Base-by-base conservation (phyloP, 139 green algal genomes). In the Asterochloris erici region DNA sequence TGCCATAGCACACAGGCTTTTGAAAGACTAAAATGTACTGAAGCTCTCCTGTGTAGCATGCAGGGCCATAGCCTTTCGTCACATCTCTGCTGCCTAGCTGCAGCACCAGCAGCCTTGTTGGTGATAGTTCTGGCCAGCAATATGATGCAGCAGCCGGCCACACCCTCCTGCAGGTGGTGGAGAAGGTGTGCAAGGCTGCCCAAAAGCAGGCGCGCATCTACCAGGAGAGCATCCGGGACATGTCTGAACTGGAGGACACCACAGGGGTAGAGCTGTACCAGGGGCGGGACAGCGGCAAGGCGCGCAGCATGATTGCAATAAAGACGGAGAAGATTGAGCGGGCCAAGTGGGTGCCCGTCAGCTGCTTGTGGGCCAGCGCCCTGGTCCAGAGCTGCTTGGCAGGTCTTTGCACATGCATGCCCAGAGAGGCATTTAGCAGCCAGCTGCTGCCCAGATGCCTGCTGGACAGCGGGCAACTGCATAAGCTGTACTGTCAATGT, bases 251-350 rank as follows among this genome's bases (percentile, higher is more conserved):
- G 54, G 81, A 90, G 26, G 93, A 96, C 88, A 93, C 87, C 15
- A 95, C 91, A 11, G 93, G 93, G n/a, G 90, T 96, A 27, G 91
- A 96, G 82, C 85, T 95, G 24, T 83, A 91, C 21, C 84, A 86
- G 79, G 87, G 84, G 4, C 71, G 78, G 28, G 82, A 71, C 60
- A 66, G 64, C 29, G 82, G 75, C 29, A 86, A 88, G 29, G 60
- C 78, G 24, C 81, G 81, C 19, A 83, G 79, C 79, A 91, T 92
- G 89, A 83, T 85, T 13, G 82, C 73, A 23, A 90, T 95, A 79
- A 91, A 90, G 82, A 77, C 89, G 60, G 92, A 95, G 84, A 95
- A 97, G 87, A 87, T 94, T n/a, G 89, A 95, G 78, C 88, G 92
- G 14, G 89, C 90, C n/a, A 81, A 79, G 81, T 84, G 68, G 62